These are phyloP conservation scores for Nicotiana rustica DNA, from an alignment of 305 asterid genomes.

Conservation along the genomic window DNA sequence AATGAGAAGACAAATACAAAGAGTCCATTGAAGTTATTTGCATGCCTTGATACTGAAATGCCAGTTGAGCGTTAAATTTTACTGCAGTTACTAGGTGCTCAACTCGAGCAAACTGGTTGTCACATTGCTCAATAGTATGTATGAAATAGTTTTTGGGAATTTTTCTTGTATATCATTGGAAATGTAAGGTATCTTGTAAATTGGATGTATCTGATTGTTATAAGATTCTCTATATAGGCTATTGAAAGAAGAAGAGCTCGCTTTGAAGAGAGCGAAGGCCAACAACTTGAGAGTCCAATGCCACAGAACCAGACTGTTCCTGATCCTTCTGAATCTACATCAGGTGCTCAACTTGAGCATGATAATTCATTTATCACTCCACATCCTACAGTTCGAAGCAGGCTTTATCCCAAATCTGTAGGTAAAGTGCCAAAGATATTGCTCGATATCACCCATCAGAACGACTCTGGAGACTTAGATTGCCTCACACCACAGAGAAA, in stretches of 20 bases:
- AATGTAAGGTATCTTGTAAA: neutral
- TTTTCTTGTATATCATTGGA: neutral
- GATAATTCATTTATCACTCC: constrained; percentile 52
- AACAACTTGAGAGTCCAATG: constrained; percentile 56
- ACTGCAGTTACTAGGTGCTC: constrained; percentile 6
- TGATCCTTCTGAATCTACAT: constrained; percentile 50
- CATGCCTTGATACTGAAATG: too few relatives aligned
- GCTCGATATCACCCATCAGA: constrained; percentile 57
- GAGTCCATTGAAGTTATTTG: too few relatives aligned
- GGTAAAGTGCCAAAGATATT: constrained; percentile 70
- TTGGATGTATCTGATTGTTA: neutral
- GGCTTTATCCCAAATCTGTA: constrained; percentile 46
- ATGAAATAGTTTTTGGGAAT: neutral
- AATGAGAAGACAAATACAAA: too few relatives aligned
- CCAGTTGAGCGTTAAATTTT: too few relatives aligned
- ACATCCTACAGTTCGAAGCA: constrained; percentile 41
- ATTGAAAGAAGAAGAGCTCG: constrained; percentile 63
- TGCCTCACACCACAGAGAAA: constrained; percentile 71
- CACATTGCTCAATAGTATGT: neutral
- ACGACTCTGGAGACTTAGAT: constrained; percentile 48
- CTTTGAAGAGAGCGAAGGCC: constrained; percentile 58
- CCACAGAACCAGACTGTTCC: constrained; percentile 52
- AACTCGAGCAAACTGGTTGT: constrained; percentile 1
- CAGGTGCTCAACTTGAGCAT: constrained; percentile 70
- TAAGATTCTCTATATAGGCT: constrained; percentile 50